These are phyloP conservation scores for Xylariaceae sp. DNA, from an alignment of 2,329 filamentous ascomycete species.

Conservation along the genomic window DNA sequence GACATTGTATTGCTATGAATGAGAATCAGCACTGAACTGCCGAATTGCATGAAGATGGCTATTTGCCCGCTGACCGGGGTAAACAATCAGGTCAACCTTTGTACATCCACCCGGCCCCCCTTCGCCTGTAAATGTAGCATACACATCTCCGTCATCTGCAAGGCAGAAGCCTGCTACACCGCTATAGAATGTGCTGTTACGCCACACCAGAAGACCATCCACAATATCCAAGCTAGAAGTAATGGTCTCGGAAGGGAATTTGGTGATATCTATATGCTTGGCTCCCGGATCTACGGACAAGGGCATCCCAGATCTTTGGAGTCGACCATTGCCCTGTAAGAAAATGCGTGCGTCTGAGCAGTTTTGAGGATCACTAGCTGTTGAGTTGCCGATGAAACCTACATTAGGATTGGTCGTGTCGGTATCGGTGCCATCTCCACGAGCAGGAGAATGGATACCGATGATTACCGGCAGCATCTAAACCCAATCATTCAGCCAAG, in stretches of 20 bases:
- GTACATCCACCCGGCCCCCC: constrained; percentile 12
- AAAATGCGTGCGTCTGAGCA: constrained; percentile 18
- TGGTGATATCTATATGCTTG: constrained; percentile 13
- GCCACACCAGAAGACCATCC: constrained; percentile 17
- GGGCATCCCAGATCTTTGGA: constrained; percentile 6
- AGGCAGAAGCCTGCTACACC: constrained; percentile 19
- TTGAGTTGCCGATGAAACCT: constrained; percentile 15
- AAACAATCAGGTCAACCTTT: constrained; percentile 15
- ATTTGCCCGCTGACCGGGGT: constrained; percentile 12
- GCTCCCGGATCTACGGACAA: constrained; percentile 17
- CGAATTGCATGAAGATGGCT: no score
- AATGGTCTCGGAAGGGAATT: constrained; percentile 9
- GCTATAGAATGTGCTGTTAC: constrained; percentile 16
- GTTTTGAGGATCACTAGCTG: constrained; percentile 3
- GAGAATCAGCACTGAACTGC: no score
- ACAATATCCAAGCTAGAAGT: constrained; percentile 9
- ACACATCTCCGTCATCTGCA: constrained; percentile 8
- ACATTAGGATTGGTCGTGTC: constrained; percentile 1
- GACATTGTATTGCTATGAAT: constrained; percentile 7
- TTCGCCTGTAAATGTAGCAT: constrained; percentile 15
- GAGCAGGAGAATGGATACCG: background rate
- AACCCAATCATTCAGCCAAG: no score
- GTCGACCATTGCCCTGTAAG: constrained; percentile 7
- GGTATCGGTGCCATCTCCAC: background rate
- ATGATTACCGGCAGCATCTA: constrained; percentile 4